These are phyloP conservation scores for Lepraria neglecta DNA, from an alignment of 495 filamentous ascomycete species.

Conservation along the genomic window DNA sequence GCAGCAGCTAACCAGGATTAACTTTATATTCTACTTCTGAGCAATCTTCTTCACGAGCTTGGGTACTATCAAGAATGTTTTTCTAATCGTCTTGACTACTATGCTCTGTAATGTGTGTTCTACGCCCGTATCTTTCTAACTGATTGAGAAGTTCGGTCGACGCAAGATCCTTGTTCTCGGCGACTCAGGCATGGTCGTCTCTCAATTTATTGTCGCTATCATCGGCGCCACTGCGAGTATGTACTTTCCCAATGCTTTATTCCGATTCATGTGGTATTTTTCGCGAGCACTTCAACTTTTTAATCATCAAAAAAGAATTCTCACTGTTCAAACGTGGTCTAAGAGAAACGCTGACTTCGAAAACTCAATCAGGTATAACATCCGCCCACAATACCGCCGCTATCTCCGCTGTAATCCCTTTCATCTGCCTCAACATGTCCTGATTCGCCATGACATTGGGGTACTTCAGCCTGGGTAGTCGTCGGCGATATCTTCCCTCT, in stretches of 20 bases:
- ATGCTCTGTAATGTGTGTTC: conserved; percentile 80
- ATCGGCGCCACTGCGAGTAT: conserved; percentile 57
- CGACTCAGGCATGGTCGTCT: conserved; percentile 71
- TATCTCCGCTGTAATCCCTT: conserved; percentile 56
- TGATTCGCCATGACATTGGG: conserved; percentile 78
- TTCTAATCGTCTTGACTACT: conserved; percentile 73
- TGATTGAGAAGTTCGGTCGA: conserved; percentile 75
- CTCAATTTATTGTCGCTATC: conserved; percentile 80
- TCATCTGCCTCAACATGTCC: conserved; percentile 68
- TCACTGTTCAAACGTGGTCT: neutral
- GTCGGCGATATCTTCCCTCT: conserved; percentile 85
- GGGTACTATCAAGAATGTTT: conserved; percentile 62
- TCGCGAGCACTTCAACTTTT: neutral
- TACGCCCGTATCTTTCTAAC: conserved; percentile 74
- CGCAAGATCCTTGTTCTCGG: conserved; percentile 77
- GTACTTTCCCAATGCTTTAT: conserved; percentile 1
- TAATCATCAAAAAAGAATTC: neutral
- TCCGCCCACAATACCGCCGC: neutral
- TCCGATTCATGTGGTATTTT: neutral
- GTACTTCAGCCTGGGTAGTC: conserved; percentile 69
- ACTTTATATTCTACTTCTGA: conserved; percentile 91
- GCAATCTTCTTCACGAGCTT: conserved; percentile 69
- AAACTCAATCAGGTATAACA: conserved; percentile 1
- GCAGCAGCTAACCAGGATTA: conserved; percentile 77
- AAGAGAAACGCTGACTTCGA: conserved; percentile 1